Conservation (phyloP, 1,284 basidiomycete species). For the Irpex sp. region DNA sequence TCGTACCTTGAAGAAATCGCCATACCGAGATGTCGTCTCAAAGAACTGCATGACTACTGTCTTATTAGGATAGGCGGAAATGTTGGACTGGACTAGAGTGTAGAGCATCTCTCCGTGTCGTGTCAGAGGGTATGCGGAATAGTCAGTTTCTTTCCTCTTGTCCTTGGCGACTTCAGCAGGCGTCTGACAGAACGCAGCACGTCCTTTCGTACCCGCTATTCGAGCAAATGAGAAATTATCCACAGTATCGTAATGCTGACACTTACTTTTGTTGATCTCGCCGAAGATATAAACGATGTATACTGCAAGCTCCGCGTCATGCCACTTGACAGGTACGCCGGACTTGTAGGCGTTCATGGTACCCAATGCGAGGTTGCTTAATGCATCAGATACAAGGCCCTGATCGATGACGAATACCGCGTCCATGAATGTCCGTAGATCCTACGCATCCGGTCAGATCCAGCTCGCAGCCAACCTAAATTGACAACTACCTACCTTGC, state of each 20-base stretch:
- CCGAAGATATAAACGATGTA: slow-evolving; percentile 93
- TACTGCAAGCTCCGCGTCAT: slow-evolving; percentile 89
- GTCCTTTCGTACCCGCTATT: slow-evolving; percentile 67
- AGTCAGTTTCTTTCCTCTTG: slow-evolving; percentile 65
- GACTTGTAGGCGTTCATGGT: slow-evolving; percentile 67
- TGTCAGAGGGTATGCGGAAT: slow-evolving; percentile 83
- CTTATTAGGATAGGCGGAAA: slow-evolving; percentile 82
- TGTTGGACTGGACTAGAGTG: slow-evolving; percentile 77
- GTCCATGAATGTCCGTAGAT: slow-evolving; percentile 79
- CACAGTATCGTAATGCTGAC: not conserved
- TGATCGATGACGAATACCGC: slow-evolving; percentile 79
- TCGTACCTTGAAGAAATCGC: slow-evolving; percentile 93
- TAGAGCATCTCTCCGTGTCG: slow-evolving; percentile 88
- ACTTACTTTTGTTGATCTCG: slow-evolving; percentile 79
- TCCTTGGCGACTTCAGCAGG: slow-evolving; percentile 60
- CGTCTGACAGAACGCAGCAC: slow-evolving; percentile 68
- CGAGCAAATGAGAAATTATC: not conserved
- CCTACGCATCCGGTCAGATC: slow-evolving; percentile 36
- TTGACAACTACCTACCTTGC: slow-evolving; percentile 52
- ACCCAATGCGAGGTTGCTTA: slow-evolving; percentile 65
- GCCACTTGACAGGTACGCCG: slow-evolving; percentile 74
- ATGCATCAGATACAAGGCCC: slow-evolving; percentile 69
- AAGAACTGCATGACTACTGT: slow-evolving; percentile 93
- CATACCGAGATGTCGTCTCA: slow-evolving; percentile 88
- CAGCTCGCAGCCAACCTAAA: not conserved